A percentile compares a stretch with the other conserved stretches of the same genome.
These are phyloP conservation scores for Crepidotus variabilis DNA, from an alignment of 768 basidiomycete genomes.

Conservation along the genomic window DNA sequence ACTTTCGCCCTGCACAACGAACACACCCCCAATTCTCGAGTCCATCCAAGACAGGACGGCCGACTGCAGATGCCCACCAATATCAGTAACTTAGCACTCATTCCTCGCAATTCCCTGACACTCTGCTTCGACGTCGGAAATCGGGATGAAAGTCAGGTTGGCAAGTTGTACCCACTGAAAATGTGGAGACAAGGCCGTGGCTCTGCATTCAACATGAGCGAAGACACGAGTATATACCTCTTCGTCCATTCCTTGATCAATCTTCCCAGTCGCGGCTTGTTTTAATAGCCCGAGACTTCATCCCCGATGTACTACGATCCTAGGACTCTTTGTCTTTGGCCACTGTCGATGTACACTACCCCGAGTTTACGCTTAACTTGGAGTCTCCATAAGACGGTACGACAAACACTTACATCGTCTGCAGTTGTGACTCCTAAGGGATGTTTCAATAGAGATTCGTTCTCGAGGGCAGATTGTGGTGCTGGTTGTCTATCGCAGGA, in stretches of 20 bases:
- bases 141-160: not conserved
- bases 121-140: not conserved
- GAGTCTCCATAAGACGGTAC: not conserved
- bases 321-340: not conserved
- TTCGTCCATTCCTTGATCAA: not conserved
- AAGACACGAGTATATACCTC: not conserved
- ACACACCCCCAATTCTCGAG: not conserved
- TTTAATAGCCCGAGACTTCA: not conserved
- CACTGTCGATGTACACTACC: not conserved
- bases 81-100: not conserved
- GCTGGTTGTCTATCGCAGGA: not conserved
- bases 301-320: not conserved
- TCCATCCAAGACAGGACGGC: not conserved
- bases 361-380: not conserved
- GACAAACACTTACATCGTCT: not conserved
- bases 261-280: not conserved
- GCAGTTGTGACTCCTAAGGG: not conserved
- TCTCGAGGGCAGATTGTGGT: not conserved
- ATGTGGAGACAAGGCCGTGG: not conserved
- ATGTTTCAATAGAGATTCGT: not conserved
- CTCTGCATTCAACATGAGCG: not conserved
- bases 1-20: not conserved
- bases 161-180: not conserved
- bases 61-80: not conserved
- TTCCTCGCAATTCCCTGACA: not conserved